Conservation (phyloP, 1,139 yeast species). For the Scheffersomyces cryptocercus region DNA sequence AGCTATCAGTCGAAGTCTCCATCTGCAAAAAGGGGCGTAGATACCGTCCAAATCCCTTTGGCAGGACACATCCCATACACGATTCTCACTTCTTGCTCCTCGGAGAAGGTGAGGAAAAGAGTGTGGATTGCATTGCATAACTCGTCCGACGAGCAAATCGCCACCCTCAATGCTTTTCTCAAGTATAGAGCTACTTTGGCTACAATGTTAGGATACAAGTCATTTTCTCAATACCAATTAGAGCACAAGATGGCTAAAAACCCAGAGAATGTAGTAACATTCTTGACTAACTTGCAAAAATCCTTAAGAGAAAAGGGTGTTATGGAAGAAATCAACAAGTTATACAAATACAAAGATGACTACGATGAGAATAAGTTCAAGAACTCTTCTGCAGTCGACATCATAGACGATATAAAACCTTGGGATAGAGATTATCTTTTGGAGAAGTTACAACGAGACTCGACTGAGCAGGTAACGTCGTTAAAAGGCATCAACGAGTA, state of each 20-base stretch:
- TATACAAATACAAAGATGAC: conserved; percentile 39
- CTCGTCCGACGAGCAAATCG: conserved; percentile 59
- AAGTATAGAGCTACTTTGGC: conserved; percentile 73
- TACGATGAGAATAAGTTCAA: conserved; percentile 13
- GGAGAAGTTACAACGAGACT: conserved; percentile 14
- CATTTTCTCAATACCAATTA: conserved; percentile 79
- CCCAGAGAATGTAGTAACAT: conserved; percentile 74
- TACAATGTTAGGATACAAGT: conserved; percentile 65
- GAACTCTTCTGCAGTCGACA: conserved; percentile 32
- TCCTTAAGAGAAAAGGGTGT: conserved; percentile 52
- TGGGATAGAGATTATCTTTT: conserved; percentile 89
- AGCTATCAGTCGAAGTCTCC: conserved; percentile 23
- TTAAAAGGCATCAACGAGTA: conserved; percentile 36
- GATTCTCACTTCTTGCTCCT: conserved; percentile 60
- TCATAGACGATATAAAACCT: conserved; percentile 60
- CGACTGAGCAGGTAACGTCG: conserved; percentile 2
- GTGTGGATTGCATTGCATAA: conserved; percentile 77
- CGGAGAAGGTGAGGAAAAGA: conserved; percentile 58
- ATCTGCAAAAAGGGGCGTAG: conserved; percentile 18
- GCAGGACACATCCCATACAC: conserved; percentile 69
- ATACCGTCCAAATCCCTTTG: conserved; percentile 55
- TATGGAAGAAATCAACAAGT: conserved; percentile 52
- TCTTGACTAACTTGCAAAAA: conserved; percentile 60
- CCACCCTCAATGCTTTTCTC: conserved; percentile 58
- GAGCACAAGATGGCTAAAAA: conserved; percentile 88